Evolutionary conservation across 2,329 filamentous ascomycete genomes (phyloP).

Genomic region (Fusarium camptoceras): DNA sequence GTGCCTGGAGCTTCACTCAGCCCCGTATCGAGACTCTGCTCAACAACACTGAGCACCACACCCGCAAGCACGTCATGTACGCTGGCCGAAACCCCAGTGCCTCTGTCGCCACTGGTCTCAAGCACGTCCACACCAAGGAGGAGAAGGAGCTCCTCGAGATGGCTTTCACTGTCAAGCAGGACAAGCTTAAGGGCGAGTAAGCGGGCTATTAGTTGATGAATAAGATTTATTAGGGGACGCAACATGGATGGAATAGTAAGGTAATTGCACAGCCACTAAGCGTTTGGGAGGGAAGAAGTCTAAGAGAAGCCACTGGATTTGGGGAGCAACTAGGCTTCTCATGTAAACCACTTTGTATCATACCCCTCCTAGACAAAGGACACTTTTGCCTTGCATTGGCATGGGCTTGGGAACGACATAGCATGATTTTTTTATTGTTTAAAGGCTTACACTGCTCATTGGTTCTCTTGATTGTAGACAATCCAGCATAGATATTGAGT

Average conservation of each 20-base stretch:
- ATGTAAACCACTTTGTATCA: constrained; percentile 52
- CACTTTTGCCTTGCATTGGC: constrained; percentile 39
- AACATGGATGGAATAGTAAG: constrained; percentile 30
- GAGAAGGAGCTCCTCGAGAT: constrained; percentile 83
- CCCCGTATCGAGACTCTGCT: constrained; percentile 96
- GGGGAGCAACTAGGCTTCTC: constrained; percentile 43
- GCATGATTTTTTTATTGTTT: constrained; percentile 38
- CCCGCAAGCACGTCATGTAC: constrained; percentile 96
- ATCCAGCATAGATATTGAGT: constrained; percentile 4
- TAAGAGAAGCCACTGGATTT: constrained; percentile 38
- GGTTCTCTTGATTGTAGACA: constrained; percentile 2
- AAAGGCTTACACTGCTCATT: constrained; percentile 16
- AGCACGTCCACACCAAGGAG: constrained; percentile 89
- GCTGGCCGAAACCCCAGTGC: constrained; percentile 94
- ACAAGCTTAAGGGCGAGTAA: constrained; percentile 77
- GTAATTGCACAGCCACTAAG: constrained; percentile 34
- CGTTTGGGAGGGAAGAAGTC: constrained; percentile 42
- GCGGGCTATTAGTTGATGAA: neutral
- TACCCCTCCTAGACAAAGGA: constrained; percentile 49
- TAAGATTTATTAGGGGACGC: constrained; percentile 15
- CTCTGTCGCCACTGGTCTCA: constrained; percentile 92
- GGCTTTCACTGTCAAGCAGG: constrained; percentile 73
- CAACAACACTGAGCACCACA: constrained; percentile 91
- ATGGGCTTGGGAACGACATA: constrained; percentile 45
- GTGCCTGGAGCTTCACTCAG: constrained; percentile 97